Base-by-base conservation (phyloP, 2,329 filamentous ascomycete genomes). In the Colletotrichum eremochloae region DNA sequence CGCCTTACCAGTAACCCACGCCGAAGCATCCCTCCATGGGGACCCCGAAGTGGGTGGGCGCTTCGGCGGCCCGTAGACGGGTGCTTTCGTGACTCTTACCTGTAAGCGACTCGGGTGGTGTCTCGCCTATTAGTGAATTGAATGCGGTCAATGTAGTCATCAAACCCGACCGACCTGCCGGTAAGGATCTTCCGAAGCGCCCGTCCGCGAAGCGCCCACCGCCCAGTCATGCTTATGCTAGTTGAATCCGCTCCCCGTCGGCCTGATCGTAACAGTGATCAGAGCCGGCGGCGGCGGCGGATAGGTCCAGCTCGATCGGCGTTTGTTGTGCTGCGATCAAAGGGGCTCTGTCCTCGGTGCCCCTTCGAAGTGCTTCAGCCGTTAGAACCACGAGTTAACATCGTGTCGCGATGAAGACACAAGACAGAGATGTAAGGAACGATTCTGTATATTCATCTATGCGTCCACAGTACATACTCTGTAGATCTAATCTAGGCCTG, bases 151-250 rank as follows among this genome's bases (percentile, higher is more conserved):
- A n/a, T n/a, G n/a, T n/a, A n/a, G n/a, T n/a, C n/a, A n/a, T n/a
- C n/a, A n/a, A n/a, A n/a, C n/a, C n/a, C n/a, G n/a, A n/a, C n/a
- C n/a, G n/a, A n/a, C n/a, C n/a, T n/a, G n/a, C n/a, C n/a, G n/a
- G n/a, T n/a, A n/a, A n/a, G n/a, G n/a, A 36, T 36, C 33, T 36
- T 36, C 33, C 33, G 7, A 36, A 36, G 7, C 33, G 33, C 33
- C 33, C 33, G 52, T 56, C 52, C 5, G 5, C 52, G 52, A 56
- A 56, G 29, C 52, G 29, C 33, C 18, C 36, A 18, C n/a, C 42
- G 38, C 55, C 36, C 5, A 58, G 55, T 29, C n/a, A 58, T 58
- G 55, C 55, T 58, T 58, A 36, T 58, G n/a, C 20, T 42, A 42
- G 12, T 58, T 2, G 2, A 57, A 57, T 42, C 36, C 8, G 36